These are phyloP conservation scores for Tricholoma furcatifolium DNA, from an alignment of 768 basidiomycete genomes.

Conservation along the genomic window DNA sequence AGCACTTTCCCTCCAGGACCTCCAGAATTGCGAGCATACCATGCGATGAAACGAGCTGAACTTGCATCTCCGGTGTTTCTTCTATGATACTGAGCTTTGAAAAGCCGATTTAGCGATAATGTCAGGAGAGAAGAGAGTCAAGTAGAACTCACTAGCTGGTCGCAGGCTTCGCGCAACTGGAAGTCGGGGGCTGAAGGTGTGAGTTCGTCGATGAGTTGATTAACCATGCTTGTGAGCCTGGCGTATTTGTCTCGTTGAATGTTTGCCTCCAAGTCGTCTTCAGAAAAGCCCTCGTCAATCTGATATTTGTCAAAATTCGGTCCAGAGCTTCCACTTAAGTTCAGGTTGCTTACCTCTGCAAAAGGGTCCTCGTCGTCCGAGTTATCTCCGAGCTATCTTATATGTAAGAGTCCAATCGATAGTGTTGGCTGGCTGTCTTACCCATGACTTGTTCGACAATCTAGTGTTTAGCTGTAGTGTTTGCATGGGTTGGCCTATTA, in stretches of 20 bases:
- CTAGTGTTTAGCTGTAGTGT: constrained; percentile 84
- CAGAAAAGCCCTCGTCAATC: constrained; percentile 93
- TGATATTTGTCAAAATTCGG: constrained; percentile 24
- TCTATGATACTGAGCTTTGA: constrained; percentile 71
- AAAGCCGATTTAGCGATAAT: constrained; percentile 5
- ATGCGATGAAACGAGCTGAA: constrained; percentile 87
- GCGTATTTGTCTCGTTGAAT: constrained; percentile 93
- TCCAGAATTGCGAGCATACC: constrained; percentile 95
- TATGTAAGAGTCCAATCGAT: constrained; percentile 2
- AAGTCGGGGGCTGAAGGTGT: constrained; percentile 80
- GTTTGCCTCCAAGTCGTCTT: constrained; percentile 90
- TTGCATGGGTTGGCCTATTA: constrained; percentile 61
- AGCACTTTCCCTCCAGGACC: constrained; percentile 84
- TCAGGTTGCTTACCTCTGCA: constrained; percentile 61
- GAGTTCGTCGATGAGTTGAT: constrained; percentile 83
- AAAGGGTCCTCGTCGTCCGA: constrained; percentile 96
- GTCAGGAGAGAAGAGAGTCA: not conserved
- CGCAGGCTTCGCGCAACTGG: constrained; percentile 79
- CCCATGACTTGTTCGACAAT: constrained; percentile 90
- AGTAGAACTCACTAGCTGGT: constrained; percentile 70
- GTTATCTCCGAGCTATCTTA: constrained; percentile 64
- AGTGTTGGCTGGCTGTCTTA: constrained; percentile 27
- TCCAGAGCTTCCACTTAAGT: not conserved
- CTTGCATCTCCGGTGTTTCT: constrained; percentile 82
- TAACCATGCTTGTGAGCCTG: constrained; percentile 76